A percentile compares a stretch with the other conserved stretches of the same genome.
Conservation (phyloP, 371 early-diverging fungal genomes). For the Dinochytrium kinnereticum region DNA sequence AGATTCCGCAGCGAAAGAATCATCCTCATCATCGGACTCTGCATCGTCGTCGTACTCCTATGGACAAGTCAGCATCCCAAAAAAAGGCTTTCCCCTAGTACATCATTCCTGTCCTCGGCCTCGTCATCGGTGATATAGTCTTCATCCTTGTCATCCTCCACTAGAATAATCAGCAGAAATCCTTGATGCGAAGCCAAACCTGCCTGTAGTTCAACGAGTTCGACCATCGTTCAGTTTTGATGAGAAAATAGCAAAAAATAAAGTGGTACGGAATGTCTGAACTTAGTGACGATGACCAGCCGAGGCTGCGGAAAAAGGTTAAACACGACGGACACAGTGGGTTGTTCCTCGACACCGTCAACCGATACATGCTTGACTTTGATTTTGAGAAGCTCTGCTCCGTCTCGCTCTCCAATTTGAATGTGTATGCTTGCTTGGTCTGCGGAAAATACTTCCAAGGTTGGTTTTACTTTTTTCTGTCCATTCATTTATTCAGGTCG, state of each 20-base stretch:
- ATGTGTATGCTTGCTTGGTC: slow-evolving; percentile 96
- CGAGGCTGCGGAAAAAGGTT: neutral
- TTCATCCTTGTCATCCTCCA: slow-evolving; percentile 33
- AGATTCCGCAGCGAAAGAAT: slow-evolving; percentile 43
- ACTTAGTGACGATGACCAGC: neutral
- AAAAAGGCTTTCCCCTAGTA: too few relatives aligned
- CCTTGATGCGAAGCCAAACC: neutral
- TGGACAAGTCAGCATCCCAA: too few relatives aligned
- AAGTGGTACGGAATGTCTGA: neutral
- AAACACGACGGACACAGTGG: slow-evolving; percentile 26
- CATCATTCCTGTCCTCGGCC: slow-evolving; percentile 14
- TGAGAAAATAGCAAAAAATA: slow-evolving; percentile 1
- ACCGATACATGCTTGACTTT: slow-evolving; percentile 93
- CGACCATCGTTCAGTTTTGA: neutral
- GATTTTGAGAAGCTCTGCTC: slow-evolving; percentile 98
- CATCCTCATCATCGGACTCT: slow-evolving; percentile 33
- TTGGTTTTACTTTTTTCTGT: slow-evolving; percentile 28
- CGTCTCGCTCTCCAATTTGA: slow-evolving; percentile 88
- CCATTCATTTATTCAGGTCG: slow-evolving; percentile 62
- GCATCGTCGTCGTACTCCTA: slow-evolving; percentile 20
- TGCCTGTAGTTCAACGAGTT: slow-evolving; percentile 5
- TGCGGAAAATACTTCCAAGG: slow-evolving; percentile 98
- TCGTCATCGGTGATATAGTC: slow-evolving; percentile 36
- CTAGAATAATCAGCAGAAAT: neutral
- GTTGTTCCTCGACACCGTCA: slow-evolving; percentile 64